phyloP scores from a whole-genome alignment of 108 stramenopile species.

The Nitzschia putrida region DNA sequence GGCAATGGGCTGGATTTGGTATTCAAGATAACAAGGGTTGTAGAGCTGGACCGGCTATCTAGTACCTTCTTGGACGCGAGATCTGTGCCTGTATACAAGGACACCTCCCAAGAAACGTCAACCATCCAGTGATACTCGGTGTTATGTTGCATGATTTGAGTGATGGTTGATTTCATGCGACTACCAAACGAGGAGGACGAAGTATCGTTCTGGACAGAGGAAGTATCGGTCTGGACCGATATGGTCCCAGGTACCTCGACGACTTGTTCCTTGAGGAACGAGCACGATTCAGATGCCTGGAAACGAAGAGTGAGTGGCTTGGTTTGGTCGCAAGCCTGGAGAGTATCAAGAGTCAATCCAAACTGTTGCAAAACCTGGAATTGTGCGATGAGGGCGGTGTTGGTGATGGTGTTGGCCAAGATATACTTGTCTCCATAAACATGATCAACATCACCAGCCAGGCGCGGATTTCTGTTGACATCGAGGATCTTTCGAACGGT shows the following conservation, averaged over 20 bases:
- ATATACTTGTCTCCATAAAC: slow-evolving; percentile 75
- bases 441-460: slow-evolving; percentile 58
- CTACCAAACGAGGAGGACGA: slow-evolving; percentile 8
- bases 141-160: slow-evolving; percentile 37
- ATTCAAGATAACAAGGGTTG: slow-evolving; percentile 42
- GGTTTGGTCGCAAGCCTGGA: slow-evolving; percentile 19
- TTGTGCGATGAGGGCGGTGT: slow-evolving; percentile 64
- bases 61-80: slow-evolving; percentile 28
- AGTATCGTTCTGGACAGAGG: too few relatives aligned
- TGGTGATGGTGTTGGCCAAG: slow-evolving; percentile 62
- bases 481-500: slow-evolving; percentile 46
- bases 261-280: slow-evolving; percentile 52
- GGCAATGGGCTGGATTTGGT: slow-evolving; percentile 34
- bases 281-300: slow-evolving; percentile 38
- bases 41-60: slow-evolving; percentile 40
- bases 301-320: slow-evolving; percentile 62
- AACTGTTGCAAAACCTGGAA: slow-evolving; percentile 62
- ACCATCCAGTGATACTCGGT: slow-evolving; percentile 61
- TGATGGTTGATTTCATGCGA: slow-evolving; percentile 17
- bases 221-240: neutral
- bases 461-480: slow-evolving; percentile 35
- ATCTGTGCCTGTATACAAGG: slow-evolving; percentile 51
- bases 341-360: slow-evolving; percentile 52
- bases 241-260: slow-evolving; percentile 25
- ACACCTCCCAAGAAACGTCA: slow-evolving; percentile 31